phyloP scores from a whole-genome alignment of 2,329 filamentous ascomycete genomes.

The Epichloe sibirici region DNA sequence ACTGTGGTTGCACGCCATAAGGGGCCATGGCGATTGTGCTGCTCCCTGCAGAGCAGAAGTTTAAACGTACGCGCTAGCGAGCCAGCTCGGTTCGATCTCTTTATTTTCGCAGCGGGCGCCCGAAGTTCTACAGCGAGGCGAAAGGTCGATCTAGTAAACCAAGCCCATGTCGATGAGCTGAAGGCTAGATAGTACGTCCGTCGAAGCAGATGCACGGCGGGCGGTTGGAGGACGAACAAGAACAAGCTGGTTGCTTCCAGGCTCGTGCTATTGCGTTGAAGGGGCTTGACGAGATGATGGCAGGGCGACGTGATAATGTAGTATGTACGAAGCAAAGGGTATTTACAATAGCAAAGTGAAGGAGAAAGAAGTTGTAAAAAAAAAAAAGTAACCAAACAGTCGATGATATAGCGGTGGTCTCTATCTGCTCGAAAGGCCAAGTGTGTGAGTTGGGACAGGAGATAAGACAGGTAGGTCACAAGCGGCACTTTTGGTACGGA shows the following conservation, averaged over 20 bases:
- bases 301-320: background rate
- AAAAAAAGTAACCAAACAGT: background rate
- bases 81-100: background rate
- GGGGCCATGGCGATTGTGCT: slow-evolving; percentile 26
- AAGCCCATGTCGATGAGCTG: slow-evolving; percentile 15
- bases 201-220: background rate
- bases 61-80: background rate
- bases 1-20: slow-evolving; percentile 28
- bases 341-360: background rate
- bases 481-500: background rate
- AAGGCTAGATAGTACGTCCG: background rate
- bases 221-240: background rate
- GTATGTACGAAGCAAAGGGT: background rate
- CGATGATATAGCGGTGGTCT: background rate
- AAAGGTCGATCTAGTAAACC: slow-evolving; percentile 10
- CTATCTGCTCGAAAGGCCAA: background rate
- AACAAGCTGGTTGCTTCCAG: background rate
- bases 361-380: background rate
- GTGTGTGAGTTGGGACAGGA: background rate
- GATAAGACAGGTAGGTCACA: background rate
- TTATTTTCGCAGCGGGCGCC: background rate
- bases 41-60: background rate
- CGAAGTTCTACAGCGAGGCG: background rate
- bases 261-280: background rate
- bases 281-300: background rate